Base-by-base conservation (phyloP, 257 asterid species). In the Fraxinus anomala region DNA sequence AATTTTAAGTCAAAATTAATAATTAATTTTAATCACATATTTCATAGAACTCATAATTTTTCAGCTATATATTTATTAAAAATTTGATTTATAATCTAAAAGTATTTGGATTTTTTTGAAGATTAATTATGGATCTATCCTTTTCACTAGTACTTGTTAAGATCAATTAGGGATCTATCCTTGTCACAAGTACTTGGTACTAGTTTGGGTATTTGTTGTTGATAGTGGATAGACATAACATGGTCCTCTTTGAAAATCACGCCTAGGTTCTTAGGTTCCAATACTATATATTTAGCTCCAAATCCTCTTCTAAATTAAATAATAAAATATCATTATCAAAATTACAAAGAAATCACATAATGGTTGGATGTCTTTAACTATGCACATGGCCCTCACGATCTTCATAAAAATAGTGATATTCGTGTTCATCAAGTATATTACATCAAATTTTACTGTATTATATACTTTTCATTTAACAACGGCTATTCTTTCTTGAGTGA, bases 101-200 rank as follows among this genome's bases (percentile, higher is more conserved):
- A 34, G 39, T 34, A 5, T 0, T 34, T 34, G 37, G 37, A 34
- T 4, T 5, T 34, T 4, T 34, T 34, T 5, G 7, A 34, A 34
- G 0, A 0, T 33, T 34, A 34, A 34, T 34, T 34, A 4, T 5
- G 37, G 37, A 34, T 4, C 37, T 0, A 34, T 34, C 37, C 37
- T 34, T 34, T 34, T 34, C 37, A 5, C 37, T 72, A 67, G 81
- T 76, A 76, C 81, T 54, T 56, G 11, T 30, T 1, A 30, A 30
- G 40, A 36, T 42, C 28, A 66, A 66, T 16, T 10, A 67, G 71
- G 78, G 66, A 74, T 65, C 65, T 19, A 54, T 74, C 79, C 17
- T 47, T 80, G 70, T 75, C 83, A 31, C 63, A 76, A 72, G 81
- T 76, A 76, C 81, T 54, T n/a, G 11, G 66, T 56, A 47, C 44